Percentiles rank a stretch among this genome's conserved stretches.
Evolutionary conservation across 106 monocot species (phyloP).

Genomic region (Phalaenopsis aphrodite): DNA sequence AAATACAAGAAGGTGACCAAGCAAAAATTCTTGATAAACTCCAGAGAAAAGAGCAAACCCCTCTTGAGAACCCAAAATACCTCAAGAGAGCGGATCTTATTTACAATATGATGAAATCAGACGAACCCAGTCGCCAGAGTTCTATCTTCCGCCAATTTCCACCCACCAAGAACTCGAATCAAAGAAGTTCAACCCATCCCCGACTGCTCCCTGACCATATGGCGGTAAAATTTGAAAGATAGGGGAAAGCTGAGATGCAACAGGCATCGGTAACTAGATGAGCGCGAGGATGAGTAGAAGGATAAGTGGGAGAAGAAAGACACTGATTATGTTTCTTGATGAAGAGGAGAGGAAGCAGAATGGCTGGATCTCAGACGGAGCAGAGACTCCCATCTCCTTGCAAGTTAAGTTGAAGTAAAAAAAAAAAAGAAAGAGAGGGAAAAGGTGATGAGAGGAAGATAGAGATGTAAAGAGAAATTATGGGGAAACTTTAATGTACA

Average conservation of each 20-base stretch:
- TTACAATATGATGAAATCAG: not conserved
- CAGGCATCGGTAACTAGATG: conserved; percentile 1
- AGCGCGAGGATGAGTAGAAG: conserved; percentile 6
- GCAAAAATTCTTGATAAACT: not conserved
- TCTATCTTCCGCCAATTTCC: conserved; percentile 2
- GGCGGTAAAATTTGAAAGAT: not conserved
- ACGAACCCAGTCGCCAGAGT: not conserved
- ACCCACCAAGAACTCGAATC: not conserved
- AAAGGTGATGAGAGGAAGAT: not conserved
- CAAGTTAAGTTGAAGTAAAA: not conserved
- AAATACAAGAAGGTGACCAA: conserved; percentile 10
- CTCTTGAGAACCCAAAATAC: conserved; percentile 20
- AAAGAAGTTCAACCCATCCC: conserved; percentile 8
- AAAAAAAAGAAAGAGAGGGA: not conserved
- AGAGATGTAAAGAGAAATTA: conserved; percentile 1
- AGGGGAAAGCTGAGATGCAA: not conserved
- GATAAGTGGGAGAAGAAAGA: not conserved
- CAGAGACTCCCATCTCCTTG: not conserved
- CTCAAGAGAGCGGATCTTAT: conserved; percentile 17
- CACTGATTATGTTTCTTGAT: not conserved
- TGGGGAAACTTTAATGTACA: conserved; percentile 1
- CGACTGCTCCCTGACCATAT: conserved; percentile 2
- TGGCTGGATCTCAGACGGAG: not conserved
- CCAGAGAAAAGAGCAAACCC: not conserved
- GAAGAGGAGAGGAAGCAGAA: not conserved